Base-by-base conservation (phyloP, 2,329 filamentous ascomycete genomes). In the Tolypocladium pustulatum region DNA sequence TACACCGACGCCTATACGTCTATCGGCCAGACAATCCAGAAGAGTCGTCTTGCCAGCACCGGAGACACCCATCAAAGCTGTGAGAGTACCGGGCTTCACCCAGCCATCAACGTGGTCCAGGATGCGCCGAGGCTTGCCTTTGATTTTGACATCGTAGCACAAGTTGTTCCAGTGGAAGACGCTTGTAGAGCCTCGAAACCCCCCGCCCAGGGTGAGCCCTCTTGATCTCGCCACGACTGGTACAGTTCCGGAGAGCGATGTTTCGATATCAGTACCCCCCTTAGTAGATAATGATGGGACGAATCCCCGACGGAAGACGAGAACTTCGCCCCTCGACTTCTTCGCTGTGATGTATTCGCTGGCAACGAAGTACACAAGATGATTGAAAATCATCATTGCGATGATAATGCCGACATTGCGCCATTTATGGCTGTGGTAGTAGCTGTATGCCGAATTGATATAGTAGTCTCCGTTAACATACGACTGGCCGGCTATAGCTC, bases 41-140 rank as follows among this genome's bases (percentile, higher is more conserved):
- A 90, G 75, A 0, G 86, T 89, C 0, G 87, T 89, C 68, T 89
- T 90, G 57, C 87, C 71, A 4, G 71, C 71, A 9, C 71, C 71
- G 0, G 71, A 71, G 1, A 69, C 68, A 32, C 71, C 85, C 87
- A 89, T 90, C 0, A 89, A 77, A 13, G 86, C 87, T 8, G 87
- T 90, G 17, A 89, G 73, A 20, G 86, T 89, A 56, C 87, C 87
- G 1, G 87, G 87, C 70, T 89, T 88, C 57, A 90, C 86, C 85
- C 86, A 90, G 13, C 88, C 87, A 65, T 89, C 84, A 2, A 90
- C 85, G 56, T 88, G 75, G 61, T 90, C 83, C 30, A 90, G 74
- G 65, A 92, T 85, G 12, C 85, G 80, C 38, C 87, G 78, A 0
- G 76, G 72, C 62, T 88, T 81, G 65, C 88, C 88, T 57, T 72